Percentiles rank a stretch among this genome's conserved stretches.
phyloP scores from a whole-genome alignment of 2,329 filamentous ascomycete genomes.

The Xylariaceae sp. region DNA sequence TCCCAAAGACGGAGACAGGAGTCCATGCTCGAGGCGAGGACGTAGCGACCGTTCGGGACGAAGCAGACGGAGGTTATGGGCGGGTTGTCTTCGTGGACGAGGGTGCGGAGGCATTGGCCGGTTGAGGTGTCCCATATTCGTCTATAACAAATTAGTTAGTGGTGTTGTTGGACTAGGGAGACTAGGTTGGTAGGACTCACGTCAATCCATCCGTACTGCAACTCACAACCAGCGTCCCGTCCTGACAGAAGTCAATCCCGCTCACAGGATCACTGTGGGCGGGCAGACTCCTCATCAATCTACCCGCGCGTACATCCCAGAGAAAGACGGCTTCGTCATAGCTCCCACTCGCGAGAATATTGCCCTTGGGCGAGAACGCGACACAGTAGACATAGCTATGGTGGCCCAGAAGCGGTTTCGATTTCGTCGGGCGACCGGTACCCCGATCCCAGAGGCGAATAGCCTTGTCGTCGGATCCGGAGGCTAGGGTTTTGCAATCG shows the following conservation, averaged over 20 bases:
- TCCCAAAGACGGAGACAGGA: constrained; percentile 89
- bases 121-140: constrained; percentile 95
- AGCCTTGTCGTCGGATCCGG: constrained; percentile 91
- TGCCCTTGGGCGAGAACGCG: constrained; percentile 95
- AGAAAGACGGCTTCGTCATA: constrained; percentile 97
- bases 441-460: constrained; percentile 86
- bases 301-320: constrained; percentile 88
- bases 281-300: constrained; percentile 83
- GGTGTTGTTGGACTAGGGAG: background rate
- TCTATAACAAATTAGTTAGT: constrained; percentile 35
- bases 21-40: constrained; percentile 88
- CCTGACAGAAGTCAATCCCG: constrained; percentile 86
- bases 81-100: constrained; percentile 94
- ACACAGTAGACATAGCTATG: constrained; percentile 95
- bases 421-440: constrained; percentile 51
- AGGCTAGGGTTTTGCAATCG: constrained; percentile 80
- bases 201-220: constrained; percentile 90
- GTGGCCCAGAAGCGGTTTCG: constrained; percentile 68
- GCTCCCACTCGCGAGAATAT: constrained; percentile 89
- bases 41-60: constrained; percentile 86
- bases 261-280: constrained; percentile 93
- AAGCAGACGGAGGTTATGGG: constrained; percentile 86
- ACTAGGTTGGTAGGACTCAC: constrained; percentile 38
- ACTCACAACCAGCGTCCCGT: constrained; percentile 86
- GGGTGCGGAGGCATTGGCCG: constrained; percentile 87